Percentiles rank a stretch among this genome's conserved stretches.
Conservation (phyloP, 139 green algal genomes). For the Coelastrella sp. region DNA sequence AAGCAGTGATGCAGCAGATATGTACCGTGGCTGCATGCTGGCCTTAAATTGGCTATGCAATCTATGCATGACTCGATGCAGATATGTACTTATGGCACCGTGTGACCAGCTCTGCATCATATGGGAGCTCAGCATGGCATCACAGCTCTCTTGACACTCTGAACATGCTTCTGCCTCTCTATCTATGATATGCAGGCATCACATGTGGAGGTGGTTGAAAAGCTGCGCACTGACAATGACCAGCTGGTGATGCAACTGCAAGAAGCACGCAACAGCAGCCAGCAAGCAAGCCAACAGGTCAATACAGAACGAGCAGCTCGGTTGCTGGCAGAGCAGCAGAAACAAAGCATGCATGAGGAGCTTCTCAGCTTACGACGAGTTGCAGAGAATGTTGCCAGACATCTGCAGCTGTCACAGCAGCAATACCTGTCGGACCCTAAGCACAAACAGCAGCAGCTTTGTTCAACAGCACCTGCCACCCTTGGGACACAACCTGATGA, state of each 20-base stretch:
- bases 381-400: neutral
- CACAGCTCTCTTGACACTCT: no score
- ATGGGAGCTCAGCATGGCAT: no score
- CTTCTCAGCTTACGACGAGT: neutral
- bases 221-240: constrained; percentile 17
- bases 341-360: constrained; percentile 1
- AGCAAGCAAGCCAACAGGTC: neutral
- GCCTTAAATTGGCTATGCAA: no score
- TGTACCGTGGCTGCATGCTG: no score
- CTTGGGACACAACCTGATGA: neutral
- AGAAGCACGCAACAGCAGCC: neutral
- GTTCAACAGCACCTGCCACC: neutral
- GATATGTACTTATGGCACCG: no score
- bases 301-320: constrained; percentile 7
- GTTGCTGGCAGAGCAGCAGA: constrained; percentile 27
- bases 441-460: constrained; percentile 9
- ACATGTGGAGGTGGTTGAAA: constrained; percentile 10
- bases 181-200: neutral
- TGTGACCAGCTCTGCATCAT: neutral
- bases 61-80: no score
- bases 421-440: neutral
- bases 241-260: constrained; percentile 20
- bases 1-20: no score
- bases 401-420: neutral
- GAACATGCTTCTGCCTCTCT: neutral